Evolutionary conservation across 2,329 filamentous ascomycete species (phyloP).

Genomic region (Phialocephala subalpina): DNA sequence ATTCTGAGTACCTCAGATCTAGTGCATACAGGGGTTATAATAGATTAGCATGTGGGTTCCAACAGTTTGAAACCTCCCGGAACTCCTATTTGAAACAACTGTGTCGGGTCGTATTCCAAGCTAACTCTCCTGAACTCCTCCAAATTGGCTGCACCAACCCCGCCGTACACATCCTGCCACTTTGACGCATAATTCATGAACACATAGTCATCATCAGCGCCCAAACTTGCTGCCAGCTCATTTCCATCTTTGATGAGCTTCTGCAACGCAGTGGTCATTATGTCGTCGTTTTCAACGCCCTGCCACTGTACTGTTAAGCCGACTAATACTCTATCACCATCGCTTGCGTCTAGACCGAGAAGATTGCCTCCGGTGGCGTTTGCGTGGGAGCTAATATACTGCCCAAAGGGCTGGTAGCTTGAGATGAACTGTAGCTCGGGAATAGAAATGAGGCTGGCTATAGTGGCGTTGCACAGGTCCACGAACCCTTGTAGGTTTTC

Average conservation of each 20-base stretch:
- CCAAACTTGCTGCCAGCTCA: background rate
- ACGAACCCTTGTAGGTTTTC: background rate
- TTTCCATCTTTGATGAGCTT: background rate
- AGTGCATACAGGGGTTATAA: too few species aligned
- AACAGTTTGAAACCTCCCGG: conserved; percentile 42
- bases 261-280: background rate
- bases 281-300: conserved; percentile 1
- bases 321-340: conserved; percentile 9
- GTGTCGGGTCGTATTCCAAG: conserved; percentile 38
- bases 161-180: conserved; percentile 17
- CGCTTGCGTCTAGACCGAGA: conserved; percentile 9
- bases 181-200: conserved; percentile 24
- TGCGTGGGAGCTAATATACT: background rate
- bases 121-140: conserved; percentile 32
- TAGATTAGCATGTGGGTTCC: too few species aligned
- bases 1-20: too few species aligned
- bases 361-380: background rate
- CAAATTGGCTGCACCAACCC: conserved; percentile 20
- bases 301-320: conserved; percentile 1
- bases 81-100: conserved; percentile 38
- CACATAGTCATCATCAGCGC: conserved; percentile 6
- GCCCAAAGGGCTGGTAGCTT: background rate
- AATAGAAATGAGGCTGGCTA: conserved; percentile 4
- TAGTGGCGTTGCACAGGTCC: background rate
- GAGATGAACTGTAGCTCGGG: conserved; percentile 6